Evolutionary conservation across 768 basidiomycete genomes (phyloP).

Genomic region (Calocybe indica): DNA sequence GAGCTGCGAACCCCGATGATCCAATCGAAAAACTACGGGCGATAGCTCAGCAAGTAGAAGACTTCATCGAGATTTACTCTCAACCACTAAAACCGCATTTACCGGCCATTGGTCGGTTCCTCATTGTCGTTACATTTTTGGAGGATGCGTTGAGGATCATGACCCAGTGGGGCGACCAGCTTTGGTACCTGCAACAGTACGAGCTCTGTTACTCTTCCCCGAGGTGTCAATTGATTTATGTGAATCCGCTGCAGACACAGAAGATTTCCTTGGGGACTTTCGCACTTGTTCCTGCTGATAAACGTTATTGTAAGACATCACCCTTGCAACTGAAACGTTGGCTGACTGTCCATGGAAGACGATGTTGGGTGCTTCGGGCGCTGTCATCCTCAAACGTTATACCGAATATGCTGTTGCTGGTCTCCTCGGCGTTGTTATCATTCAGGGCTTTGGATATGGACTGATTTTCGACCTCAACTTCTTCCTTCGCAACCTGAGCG

Average conservation of each 20-base stretch:
- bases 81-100: conserved; percentile 92
- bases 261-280: conserved; percentile 92
- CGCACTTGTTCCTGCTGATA: conserved; percentile 85
- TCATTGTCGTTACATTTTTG: conserved; percentile 97
- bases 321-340: background rate
- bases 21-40: conserved; percentile 73
- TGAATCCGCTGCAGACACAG: conserved; percentile 60
- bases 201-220: conserved; percentile 20
- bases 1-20: conserved; percentile 76
- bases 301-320: conserved; percentile 75
- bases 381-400: conserved; percentile 82
- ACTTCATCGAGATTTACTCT: conserved; percentile 86
- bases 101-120: conserved; percentile 90
- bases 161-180: conserved; percentile 94
- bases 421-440: conserved; percentile 84
- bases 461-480: conserved; percentile 99
- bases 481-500: conserved; percentile 98
- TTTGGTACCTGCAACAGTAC: conserved; percentile 96
- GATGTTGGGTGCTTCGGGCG: conserved; percentile 81
- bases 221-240: conserved; percentile 6
- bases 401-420: conserved; percentile 89
- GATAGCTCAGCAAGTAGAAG: conserved; percentile 76
- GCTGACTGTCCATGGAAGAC: conserved; percentile 42
- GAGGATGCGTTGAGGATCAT: conserved; percentile 93
- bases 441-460: conserved; percentile 97